These are phyloP conservation scores for Fusarium euwallaceae DNA, from an alignment of 2,329 filamentous ascomycete genomes.

Conservation along the genomic window DNA sequence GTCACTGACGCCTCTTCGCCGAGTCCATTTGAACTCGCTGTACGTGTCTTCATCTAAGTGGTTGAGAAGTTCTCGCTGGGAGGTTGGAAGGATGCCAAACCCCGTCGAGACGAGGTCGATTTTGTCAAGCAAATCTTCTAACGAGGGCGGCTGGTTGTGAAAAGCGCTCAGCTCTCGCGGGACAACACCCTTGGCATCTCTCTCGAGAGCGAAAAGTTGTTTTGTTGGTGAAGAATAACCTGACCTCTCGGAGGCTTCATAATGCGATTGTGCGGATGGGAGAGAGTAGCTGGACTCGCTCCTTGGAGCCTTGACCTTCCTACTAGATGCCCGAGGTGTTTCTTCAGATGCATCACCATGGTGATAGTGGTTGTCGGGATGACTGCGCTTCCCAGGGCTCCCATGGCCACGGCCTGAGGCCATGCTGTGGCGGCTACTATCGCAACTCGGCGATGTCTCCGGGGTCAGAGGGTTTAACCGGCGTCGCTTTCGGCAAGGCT, in stretches of 20 bases:
- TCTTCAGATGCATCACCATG: constrained; percentile 7
- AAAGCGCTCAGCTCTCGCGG: constrained; percentile 9
- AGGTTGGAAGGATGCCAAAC: constrained; percentile 7
- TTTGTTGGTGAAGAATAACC: constrained; percentile 20
- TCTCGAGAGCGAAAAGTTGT: constrained; percentile 10
- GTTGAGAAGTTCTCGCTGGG: background rate
- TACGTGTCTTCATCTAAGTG: constrained; percentile 2
- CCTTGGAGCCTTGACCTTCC: constrained; percentile 11
- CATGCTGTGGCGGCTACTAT: background rate
- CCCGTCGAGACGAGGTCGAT: constrained; percentile 12
- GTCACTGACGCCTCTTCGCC: background rate
- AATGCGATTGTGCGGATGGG: constrained; percentile 5
- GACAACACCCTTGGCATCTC: background rate
- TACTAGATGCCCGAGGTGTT: constrained; percentile 7
- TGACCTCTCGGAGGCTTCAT: constrained; percentile 6
- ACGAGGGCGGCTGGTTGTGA: constrained; percentile 3
- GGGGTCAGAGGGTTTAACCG: constrained; percentile 16
- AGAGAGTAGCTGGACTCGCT: constrained; percentile 22
- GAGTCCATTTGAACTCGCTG: constrained; percentile 21
- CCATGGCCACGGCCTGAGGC: background rate
- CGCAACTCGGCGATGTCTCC: background rate
- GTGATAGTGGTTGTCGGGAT: background rate
- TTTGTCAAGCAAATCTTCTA: constrained; percentile 14
- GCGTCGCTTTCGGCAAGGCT: constrained; percentile 6
- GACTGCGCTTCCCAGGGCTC: background rate